A percentile compares a stretch with the other conserved stretches of the same genome.
These are phyloP conservation scores for Colletotrichum gloeosporioides DNA, from an alignment of 2,329 filamentous ascomycete species.

Conservation along the genomic window DNA sequence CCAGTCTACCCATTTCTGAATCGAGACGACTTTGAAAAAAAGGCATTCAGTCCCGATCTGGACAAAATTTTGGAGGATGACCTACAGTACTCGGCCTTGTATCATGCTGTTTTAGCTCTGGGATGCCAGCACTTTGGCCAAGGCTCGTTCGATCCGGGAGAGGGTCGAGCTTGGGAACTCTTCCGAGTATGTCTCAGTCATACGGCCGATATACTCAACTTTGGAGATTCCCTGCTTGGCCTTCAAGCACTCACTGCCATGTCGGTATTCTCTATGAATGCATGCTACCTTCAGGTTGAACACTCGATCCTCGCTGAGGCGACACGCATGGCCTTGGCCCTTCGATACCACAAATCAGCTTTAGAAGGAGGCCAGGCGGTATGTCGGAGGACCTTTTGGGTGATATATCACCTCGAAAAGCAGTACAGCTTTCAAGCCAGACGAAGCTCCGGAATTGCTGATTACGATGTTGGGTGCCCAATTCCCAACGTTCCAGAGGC, in stretches of 20 bases:
- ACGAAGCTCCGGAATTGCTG: background rate
- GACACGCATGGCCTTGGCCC: background rate
- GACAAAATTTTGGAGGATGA: background rate
- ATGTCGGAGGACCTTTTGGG: background rate
- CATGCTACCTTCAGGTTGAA: background rate
- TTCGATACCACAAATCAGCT: background rate
- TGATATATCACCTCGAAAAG: background rate
- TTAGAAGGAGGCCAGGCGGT: background rate
- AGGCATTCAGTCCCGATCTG: background rate
- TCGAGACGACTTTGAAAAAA: background rate
- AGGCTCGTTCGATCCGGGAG: background rate
- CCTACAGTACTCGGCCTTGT: background rate
- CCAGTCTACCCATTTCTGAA: background rate
- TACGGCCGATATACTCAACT: background rate
- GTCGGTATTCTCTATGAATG: background rate
- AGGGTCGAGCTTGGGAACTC: background rate
- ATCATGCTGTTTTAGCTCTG: background rate
- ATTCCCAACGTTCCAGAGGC: background rate
- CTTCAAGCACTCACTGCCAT: background rate
- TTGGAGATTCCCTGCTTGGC: background rate
- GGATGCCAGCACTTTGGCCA: background rate
- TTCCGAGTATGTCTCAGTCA: background rate
- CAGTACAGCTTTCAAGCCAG: background rate
- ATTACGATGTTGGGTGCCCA: background rate
- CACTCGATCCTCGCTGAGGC: background rate